phyloP scores from a whole-genome alignment of 1,284 basidiomycete species.

The Stereum hirsutum region DNA sequence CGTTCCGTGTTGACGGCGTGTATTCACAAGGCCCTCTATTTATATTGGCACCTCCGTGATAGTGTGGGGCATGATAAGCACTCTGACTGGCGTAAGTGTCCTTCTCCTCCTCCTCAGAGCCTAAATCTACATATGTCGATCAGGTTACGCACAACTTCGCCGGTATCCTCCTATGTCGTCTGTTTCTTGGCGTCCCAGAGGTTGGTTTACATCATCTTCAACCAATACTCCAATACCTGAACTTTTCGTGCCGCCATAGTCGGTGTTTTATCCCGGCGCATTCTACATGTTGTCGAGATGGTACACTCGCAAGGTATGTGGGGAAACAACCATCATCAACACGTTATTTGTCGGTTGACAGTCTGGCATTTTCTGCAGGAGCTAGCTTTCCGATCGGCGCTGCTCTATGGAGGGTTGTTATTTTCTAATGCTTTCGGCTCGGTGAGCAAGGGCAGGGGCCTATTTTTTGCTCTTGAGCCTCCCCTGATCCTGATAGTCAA shows the following conservation, averaged over 20 bases:
- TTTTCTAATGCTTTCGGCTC: conserved; percentile 72
- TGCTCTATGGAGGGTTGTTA: conserved; percentile 61
- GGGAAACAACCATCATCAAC: neutral
- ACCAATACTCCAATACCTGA: neutral
- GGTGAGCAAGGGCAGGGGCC: conserved; percentile 27
- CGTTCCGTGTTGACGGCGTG: too few species aligned
- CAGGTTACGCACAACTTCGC: conserved; percentile 46
- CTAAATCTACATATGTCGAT: neutral
- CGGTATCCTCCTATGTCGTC: conserved; percentile 47
- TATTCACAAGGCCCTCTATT: conserved; percentile 49
- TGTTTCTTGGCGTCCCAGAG: conserved; percentile 59
- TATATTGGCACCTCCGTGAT: conserved; percentile 55
- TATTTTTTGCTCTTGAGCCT: neutral
- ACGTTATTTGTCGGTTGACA: neutral
- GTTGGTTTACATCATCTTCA: conserved; percentile 15
- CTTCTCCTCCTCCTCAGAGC: too few species aligned
- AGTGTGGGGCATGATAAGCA: conserved; percentile 55
- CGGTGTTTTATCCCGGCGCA: conserved; percentile 57
- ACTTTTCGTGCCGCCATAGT: conserved; percentile 17
- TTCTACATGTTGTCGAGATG: conserved; percentile 54
- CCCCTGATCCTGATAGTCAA: too few species aligned
- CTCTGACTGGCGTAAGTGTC: conserved; percentile 42
- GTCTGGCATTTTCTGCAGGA: too few species aligned
- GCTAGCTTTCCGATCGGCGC: conserved; percentile 58
- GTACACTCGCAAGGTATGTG: conserved; percentile 53